A percentile compares a stretch with the other conserved stretches of the same genome.
These are phyloP conservation scores for Globisporangium yorkense DNA, from an alignment of 352 stramenopile genomes.

Conservation along the genomic window DNA sequence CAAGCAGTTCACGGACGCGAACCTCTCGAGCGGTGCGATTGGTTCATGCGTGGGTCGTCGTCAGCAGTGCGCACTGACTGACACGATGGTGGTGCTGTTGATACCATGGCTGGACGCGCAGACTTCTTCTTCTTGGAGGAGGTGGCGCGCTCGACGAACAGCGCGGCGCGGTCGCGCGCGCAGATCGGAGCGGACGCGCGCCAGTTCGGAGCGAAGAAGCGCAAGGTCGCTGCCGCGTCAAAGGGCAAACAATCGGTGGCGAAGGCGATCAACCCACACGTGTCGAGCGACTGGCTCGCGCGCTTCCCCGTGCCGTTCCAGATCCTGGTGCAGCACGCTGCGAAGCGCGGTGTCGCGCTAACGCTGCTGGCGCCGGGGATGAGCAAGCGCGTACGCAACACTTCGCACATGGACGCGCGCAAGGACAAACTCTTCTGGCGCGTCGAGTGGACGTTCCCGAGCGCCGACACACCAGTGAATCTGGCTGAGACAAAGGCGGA, in stretches of 20 bases:
- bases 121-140: slow-evolving; percentile 80
- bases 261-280: slow-evolving; percentile 43
- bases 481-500: slow-evolving; percentile 44
- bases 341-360: slow-evolving; percentile 58
- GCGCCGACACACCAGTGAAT: slow-evolving; percentile 33
- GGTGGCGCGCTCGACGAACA: slow-evolving; percentile 50
- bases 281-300: slow-evolving; percentile 61
- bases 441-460: slow-evolving; percentile 73
- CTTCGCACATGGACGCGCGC: slow-evolving; percentile 70
- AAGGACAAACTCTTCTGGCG: slow-evolving; percentile 61
- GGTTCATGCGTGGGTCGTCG: neutral
- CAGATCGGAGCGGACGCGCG: slow-evolving; percentile 33
- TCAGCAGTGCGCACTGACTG: neutral
- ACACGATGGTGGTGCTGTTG: neutral
- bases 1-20: slow-evolving; percentile 69
- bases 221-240: slow-evolving; percentile 10
- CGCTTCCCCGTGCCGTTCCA: slow-evolving; percentile 70
- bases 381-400: slow-evolving; percentile 72
- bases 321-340: slow-evolving; percentile 57
- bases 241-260: slow-evolving; percentile 1
- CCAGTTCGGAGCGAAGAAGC: slow-evolving; percentile 23
- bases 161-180: slow-evolving; percentile 29
- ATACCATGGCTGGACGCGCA: slow-evolving; percentile 8
- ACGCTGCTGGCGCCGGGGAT: slow-evolving; percentile 75
- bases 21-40: slow-evolving; percentile 62